Percentiles rank a stretch among this genome's conserved stretches.
Conservation (phyloP, 345 rosid genomes). For the Populus nigra region DNA sequence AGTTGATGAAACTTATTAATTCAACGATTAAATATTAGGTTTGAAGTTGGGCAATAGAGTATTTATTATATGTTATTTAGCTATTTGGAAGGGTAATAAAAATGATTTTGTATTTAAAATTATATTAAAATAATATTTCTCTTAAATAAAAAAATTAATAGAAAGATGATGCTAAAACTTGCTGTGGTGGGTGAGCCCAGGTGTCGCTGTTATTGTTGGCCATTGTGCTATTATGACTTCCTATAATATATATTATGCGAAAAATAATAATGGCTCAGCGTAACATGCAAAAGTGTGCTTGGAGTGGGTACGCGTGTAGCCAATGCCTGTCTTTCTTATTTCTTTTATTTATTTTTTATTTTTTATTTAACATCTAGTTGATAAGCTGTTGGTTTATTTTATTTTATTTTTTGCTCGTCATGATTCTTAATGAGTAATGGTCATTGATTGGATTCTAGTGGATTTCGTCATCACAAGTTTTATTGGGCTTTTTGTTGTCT, state of each 20-base stretch:
- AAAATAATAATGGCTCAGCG: not conserved
- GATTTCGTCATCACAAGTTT: not conserved
- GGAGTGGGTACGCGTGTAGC: not conserved
- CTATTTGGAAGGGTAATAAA: too few relatives aligned
- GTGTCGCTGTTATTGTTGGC: slow-evolving; percentile 41
- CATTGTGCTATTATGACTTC: slow-evolving; percentile 9
- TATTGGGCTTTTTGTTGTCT: not conserved
- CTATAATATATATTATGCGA: not conserved
- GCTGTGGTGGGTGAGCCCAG: slow-evolving; percentile 38
- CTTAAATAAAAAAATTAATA: too few relatives aligned
- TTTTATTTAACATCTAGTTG: too few relatives aligned
- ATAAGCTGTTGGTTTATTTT: too few relatives aligned
- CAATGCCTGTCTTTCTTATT: not conserved
- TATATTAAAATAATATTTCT: too few relatives aligned
- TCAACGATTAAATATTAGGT: not conserved
- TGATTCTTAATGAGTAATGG: too few relatives aligned
- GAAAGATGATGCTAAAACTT: slow-evolving; percentile 12
- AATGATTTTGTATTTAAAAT: too few relatives aligned
- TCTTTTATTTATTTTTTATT: too few relatives aligned
- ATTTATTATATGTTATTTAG: not conserved
- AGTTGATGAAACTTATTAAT: not conserved
- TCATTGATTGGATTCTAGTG: slow-evolving; percentile 3
- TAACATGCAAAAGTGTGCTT: not conserved
- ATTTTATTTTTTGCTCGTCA: too few relatives aligned
- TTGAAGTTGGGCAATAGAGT: not conserved